Base-by-base conservation (phyloP, 345 rosid species). In the Citrus sp. region DNA sequence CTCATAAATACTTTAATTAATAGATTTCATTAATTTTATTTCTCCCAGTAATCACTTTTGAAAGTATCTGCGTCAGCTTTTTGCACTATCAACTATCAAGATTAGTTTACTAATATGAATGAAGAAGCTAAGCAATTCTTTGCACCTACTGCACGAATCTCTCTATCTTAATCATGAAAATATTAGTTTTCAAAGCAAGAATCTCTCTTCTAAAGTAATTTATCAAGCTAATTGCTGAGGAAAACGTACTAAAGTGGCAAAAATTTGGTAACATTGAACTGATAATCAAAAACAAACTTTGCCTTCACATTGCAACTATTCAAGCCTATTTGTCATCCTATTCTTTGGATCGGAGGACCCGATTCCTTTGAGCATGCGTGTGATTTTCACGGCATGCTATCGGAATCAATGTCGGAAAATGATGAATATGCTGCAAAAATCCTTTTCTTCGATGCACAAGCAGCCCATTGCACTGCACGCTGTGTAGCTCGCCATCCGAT, bases 321-420 rank as follows among this genome's bases (percentile, higher is more conserved):
- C 70, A 30, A 22, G 14, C 24, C 75, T 66, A 24, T 61, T 30
- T 54, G 25, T 55, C 63, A 61, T 38, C 67, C 79, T 70, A 75
- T 16, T 56, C 70, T 37, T 6, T 70, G 35, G 6, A 13, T 81
- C 1, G 78, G 6, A 55, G 59, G 58, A 27, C 38, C 32, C 64
- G 60, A 77, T 67, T 30, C 32, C 75, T 55, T 30, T 19, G 30
- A 32, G 64, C 46, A 63, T 25, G 46, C 18, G 55, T 21, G 82
- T 28, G 72, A 24, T 75, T 67, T 80, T 28, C 46, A 21, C 0
- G 79, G 66, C 55, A 70, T 12, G 42, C 71, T 78, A 72, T 88
- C 90, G 0, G 75, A 80, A 81, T 90, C 96, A 65, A 88, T 88
- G 77, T 92, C 96, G 0, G 98, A 93, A 80, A 91, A 93, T 2